phyloP scores from a whole-genome alignment of 2,329 filamentous ascomycete genomes.

The Aspergillus quadrilineatus region DNA sequence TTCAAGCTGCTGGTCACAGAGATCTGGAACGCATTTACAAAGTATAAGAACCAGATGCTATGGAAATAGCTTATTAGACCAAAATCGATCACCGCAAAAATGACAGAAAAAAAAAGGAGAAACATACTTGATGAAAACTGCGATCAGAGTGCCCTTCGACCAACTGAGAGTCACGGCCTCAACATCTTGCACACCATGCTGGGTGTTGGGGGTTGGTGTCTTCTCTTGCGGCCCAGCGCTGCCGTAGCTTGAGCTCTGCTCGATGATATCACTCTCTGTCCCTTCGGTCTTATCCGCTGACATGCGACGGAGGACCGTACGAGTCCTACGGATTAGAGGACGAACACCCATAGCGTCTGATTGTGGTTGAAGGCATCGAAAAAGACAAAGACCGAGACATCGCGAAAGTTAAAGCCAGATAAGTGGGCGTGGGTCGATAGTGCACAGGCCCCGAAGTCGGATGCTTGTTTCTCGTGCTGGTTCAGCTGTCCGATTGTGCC shows the following conservation, averaged over 20 bases:
- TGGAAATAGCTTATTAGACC: not conserved
- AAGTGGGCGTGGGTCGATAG: not conserved
- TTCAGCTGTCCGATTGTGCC: not conserved
- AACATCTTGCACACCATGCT: slow-evolving; percentile 42
- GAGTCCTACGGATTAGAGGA: not conserved
- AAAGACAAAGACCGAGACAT: not conserved
- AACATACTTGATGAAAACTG: slow-evolving; percentile 41
- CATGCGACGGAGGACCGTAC: not conserved
- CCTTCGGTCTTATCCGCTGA: not conserved
- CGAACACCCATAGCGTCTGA: not conserved
- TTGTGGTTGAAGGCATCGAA: not conserved
- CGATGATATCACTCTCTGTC: not conserved
- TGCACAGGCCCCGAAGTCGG: not conserved
- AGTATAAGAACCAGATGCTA: slow-evolving; percentile 43
- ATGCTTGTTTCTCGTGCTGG: not conserved
- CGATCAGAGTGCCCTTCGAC: slow-evolving; percentile 40
- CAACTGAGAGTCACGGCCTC: slow-evolving; percentile 49
- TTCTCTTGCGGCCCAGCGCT: not conserved
- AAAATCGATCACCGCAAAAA: not conserved
- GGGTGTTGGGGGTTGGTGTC: slow-evolving; percentile 12
- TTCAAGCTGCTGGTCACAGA: slow-evolving; percentile 39
- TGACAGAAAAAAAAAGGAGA: not conserved
- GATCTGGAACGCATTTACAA: slow-evolving; percentile 39
- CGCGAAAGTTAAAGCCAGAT: not conserved
- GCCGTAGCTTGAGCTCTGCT: not conserved